phyloP scores from a whole-genome alignment of 108 stramenopile genomes.

The Fragilaria crotonensis region DNA sequence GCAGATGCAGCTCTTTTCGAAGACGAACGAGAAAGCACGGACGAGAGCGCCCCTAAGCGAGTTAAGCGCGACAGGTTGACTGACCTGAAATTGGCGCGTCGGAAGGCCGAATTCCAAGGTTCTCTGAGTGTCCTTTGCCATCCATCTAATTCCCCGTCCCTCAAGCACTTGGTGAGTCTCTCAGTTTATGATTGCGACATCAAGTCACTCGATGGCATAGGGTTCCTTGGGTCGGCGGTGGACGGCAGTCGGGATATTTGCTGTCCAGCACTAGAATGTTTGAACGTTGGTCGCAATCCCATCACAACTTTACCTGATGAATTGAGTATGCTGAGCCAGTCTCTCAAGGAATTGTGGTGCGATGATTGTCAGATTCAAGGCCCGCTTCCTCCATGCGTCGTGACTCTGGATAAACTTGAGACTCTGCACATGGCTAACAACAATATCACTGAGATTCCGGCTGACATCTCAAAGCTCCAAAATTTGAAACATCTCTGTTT shows the following conservation, averaged over 20 bases:
- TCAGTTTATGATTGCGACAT: slow-evolving; percentile 59
- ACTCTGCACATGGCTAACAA: slow-evolving; percentile 41
- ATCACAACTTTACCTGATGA: slow-evolving; percentile 31
- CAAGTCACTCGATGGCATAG: slow-evolving; percentile 23
- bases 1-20: slow-evolving; percentile 27
- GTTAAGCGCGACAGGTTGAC: slow-evolving; percentile 18
- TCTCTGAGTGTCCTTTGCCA: slow-evolving; percentile 31
- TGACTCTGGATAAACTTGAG: slow-evolving; percentile 26
- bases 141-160: slow-evolving; percentile 34
- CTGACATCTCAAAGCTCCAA: slow-evolving; percentile 5
- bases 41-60: slow-evolving; percentile 6
- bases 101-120: slow-evolving; percentile 47
- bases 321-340: slow-evolving; percentile 12
- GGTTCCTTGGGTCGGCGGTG: slow-evolving; percentile 8
- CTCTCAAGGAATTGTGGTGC: slow-evolving; percentile 48
- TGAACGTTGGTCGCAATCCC: slow-evolving; percentile 64
- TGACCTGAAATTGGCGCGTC: slow-evolving; percentile 17
- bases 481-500: slow-evolving; percentile 37
- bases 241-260: background rate
- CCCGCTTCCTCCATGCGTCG: slow-evolving; percentile 23
- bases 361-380: slow-evolving; percentile 55
- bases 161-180: slow-evolving; percentile 29
- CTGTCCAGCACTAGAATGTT: slow-evolving; percentile 31
- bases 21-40: background rate
- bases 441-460: slow-evolving; percentile 22